A percentile compares a stretch with the other conserved stretches of the same genome.
phyloP scores from a whole-genome alignment of 345 rosid genomes.

The Eucalyptus marginata region DNA sequence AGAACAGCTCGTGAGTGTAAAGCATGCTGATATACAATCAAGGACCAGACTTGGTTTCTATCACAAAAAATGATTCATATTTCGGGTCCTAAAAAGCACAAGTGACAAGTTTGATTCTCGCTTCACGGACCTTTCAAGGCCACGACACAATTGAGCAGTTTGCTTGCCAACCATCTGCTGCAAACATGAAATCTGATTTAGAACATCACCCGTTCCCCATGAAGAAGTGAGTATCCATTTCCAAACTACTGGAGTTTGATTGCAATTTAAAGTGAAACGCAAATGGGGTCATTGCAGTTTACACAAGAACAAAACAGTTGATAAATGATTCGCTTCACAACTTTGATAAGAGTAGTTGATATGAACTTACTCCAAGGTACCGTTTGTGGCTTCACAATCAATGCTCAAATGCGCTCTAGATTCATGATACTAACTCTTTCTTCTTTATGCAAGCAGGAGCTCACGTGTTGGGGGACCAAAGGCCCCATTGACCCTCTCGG shows the following conservation, averaged over 20 bases:
- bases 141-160: background rate
- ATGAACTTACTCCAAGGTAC: background rate
- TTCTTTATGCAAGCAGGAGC: background rate
- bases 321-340: background rate
- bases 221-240: background rate
- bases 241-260: background rate
- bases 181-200: background rate
- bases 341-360: background rate
- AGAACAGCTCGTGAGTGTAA: background rate
- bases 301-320: background rate
- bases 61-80: background rate
- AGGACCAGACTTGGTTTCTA: background rate
- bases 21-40: background rate
- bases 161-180: background rate
- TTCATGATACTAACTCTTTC: background rate
- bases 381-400: background rate
- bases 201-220: background rate
- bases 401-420: background rate
- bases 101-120: background rate
- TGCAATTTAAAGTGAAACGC: background rate
- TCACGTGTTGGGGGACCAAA: background rate
- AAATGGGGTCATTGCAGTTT: background rate
- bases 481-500: background rate
- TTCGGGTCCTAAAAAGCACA: background rate
- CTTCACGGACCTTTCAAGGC: background rate